Base-by-base conservation (phyloP, 768 basidiomycete species). In the Lactarius trivialis region DNA sequence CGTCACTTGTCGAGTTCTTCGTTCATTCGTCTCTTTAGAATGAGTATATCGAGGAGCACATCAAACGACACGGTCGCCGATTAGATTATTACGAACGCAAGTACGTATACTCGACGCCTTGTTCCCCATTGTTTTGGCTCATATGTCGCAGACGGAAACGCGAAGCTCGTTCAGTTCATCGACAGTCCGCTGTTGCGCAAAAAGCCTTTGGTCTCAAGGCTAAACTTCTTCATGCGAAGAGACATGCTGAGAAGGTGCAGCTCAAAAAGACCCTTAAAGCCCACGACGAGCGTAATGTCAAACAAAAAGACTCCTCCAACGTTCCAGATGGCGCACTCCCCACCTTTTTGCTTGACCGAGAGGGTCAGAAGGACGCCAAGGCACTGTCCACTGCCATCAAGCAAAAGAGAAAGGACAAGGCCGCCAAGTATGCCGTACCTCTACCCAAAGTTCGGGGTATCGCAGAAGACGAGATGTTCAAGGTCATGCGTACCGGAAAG, bases 401-500 rank as follows among this genome's bases (percentile, higher is more conserved):
- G 78, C 93, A 99, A 76, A 93, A 93, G 73, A 85, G 97, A 71
- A 99, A 98, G 75, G 97, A 99, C 79, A 95, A 96, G 78, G 97
- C 96, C 2, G 96, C 96, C 19, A 98, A 97, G 75, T 99, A 92
- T 76, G 85, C 94, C 19, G 97, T 99, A 2, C 97, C 97, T 5
- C 73, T 99, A 64, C 97, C 97, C 54, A 96, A 93, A 76, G 97
- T 99, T 56, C 79, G 96, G 62, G 97, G 97, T 21, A 98, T 99
- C 68, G 95, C 96, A 17, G 97, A 99, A 74, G 97, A 98, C 70
- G 97, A 99, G 80, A 97, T 94, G 90, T 99, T 99, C 82, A 98
- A 95, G 80, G 97, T 99, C 33, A 79, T 99, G 81, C 92, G 93
- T 80, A 94, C 96, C 1, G 97, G 97, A 59, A 98, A 98, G 79